Evolutionary conservation across 257 asterid genomes (phyloP).

Genomic region (Solanum gandarillasii): DNA sequence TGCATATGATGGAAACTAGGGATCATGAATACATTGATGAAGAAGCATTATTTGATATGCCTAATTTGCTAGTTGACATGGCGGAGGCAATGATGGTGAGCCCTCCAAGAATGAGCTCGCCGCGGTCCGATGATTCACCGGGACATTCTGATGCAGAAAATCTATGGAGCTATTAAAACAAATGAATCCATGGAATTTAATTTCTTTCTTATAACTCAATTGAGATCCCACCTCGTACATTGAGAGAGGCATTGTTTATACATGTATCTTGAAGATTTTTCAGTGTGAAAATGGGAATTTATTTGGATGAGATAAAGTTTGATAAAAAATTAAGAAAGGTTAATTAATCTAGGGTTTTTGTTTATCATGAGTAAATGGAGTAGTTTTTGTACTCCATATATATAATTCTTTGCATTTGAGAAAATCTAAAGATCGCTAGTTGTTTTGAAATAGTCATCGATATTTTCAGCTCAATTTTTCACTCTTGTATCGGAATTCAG

Average conservation of each 20-base stretch:
- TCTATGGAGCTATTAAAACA: conserved; percentile 21
- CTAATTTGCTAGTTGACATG: conserved; percentile 39
- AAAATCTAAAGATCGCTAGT: not conserved
- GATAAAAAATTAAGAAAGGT: not conserved
- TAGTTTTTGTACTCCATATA: not conserved
- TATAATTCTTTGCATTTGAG: not conserved
- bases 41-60: conserved; percentile 32
- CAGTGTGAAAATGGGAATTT: not conserved
- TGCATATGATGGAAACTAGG: not conserved
- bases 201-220: not conserved
- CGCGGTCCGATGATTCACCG: conserved; percentile 9
- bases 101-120: conserved; percentile 28
- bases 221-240: not conserved
- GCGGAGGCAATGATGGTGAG: conserved; percentile 41
- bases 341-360: not conserved
- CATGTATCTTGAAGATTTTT: not conserved
- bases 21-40: conserved; percentile 22
- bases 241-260: not conserved
- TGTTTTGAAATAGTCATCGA: too few relatives aligned
- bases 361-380: not conserved
- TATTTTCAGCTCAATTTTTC: not conserved
- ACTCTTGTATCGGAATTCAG: not conserved
- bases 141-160: conserved; percentile 21
- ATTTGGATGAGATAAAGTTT: not conserved
- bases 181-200: not conserved